phyloP scores from a whole-genome alignment of 2,329 filamentous ascomycete genomes.

The Colletotrichum navitas region DNA sequence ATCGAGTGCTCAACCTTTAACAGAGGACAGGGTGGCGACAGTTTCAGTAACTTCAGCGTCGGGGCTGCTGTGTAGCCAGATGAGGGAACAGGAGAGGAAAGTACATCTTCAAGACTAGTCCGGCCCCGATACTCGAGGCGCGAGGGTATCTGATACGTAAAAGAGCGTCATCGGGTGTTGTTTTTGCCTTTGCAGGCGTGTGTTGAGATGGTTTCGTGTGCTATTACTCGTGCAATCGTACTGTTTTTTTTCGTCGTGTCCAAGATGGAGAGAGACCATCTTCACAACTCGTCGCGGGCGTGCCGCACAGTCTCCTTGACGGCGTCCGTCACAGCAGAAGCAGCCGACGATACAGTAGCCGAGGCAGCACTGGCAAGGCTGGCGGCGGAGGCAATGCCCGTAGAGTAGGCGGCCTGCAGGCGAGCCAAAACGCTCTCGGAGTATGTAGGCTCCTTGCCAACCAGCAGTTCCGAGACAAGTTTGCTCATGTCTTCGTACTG shows the following conservation, averaged over 20 bases:
- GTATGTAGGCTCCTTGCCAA: slow-evolving; percentile 83
- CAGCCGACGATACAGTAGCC: slow-evolving; percentile 42
- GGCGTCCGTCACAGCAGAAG: slow-evolving; percentile 53
- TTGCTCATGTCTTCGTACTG: slow-evolving; percentile 79
- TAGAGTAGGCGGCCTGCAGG: slow-evolving; percentile 79
- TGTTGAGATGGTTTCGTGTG: slow-evolving; percentile 33
- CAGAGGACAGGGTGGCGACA: background rate
- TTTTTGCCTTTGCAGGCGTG: slow-evolving; percentile 1
- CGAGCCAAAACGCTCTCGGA: slow-evolving; percentile 83
- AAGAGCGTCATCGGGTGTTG: slow-evolving; percentile 28
- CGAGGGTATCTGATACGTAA: slow-evolving; percentile 42
- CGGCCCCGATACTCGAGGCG: slow-evolving; percentile 32
- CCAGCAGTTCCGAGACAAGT: slow-evolving; percentile 81
- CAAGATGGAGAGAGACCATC: background rate
- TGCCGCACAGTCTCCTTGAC: slow-evolving; percentile 55
- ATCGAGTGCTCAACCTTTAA: slow-evolving; percentile 4
- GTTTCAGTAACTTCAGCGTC: slow-evolving; percentile 2
- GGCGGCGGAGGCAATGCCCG: slow-evolving; percentile 69
- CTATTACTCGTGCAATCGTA: slow-evolving; percentile 40
- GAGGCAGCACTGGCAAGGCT: slow-evolving; percentile 55
- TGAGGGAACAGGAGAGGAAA: slow-evolving; percentile 31
- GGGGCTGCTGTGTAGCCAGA: slow-evolving; percentile 11
- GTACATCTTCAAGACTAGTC: slow-evolving; percentile 38
- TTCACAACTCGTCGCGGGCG: slow-evolving; percentile 58
- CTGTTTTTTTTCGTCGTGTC: slow-evolving; percentile 13